Evolutionary conservation across 2,329 filamentous ascomycete genomes (phyloP), one percentile per base, ranked within the genome.

Genomic region (Microsporum audouinii): DNA sequence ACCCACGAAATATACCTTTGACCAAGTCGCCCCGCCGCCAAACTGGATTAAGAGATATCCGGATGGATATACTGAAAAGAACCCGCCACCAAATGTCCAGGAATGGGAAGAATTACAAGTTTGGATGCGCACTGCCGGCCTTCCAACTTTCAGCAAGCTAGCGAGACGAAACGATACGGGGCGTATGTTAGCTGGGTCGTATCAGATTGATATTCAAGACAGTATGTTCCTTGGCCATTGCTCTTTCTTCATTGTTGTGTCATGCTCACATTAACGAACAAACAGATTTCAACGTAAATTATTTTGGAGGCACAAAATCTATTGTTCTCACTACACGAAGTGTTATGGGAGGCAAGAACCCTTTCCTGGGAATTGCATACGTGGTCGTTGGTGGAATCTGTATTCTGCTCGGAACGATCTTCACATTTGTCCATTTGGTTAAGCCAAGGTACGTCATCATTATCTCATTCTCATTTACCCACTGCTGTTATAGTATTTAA

Each of bases 71-170:
- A 86, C 82, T 2, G 72, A 78, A 0, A 76, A 82, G 0, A 80
- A 81, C 58, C 83, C 82, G 1, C 85, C 89, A 27, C 90, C 91
- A 0, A 76, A 94, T 67, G 73, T 97, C 17, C 81, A 86, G 64
- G 76, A 84, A 0, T 86, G 90, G 76, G 88, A 96, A 73, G 84
- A 85, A 49, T 95, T 99, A 73, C 91, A 96, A 76, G 91, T 97
- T 27, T 99, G 94, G 94, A 99, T 99, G 94, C 86, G 94, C 68
- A 95, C 95, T 1, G 94, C 94, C 29, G 94, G 92, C 62, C 77
- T 97, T 68, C 94, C 94, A 0, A 88, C 87, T 3, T 99, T 99
- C 73, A 96, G 89, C 82, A 99, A 99, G 78, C 79, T 99, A 55
- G 89, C 90, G 53, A 83, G 87, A 73, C 83, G 91, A 63, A 96